A percentile compares a stretch with the other conserved stretches of the same genome.
Evolutionary conservation across 306 rosid species (phyloP).

Genomic region (Vigna radiata): DNA sequence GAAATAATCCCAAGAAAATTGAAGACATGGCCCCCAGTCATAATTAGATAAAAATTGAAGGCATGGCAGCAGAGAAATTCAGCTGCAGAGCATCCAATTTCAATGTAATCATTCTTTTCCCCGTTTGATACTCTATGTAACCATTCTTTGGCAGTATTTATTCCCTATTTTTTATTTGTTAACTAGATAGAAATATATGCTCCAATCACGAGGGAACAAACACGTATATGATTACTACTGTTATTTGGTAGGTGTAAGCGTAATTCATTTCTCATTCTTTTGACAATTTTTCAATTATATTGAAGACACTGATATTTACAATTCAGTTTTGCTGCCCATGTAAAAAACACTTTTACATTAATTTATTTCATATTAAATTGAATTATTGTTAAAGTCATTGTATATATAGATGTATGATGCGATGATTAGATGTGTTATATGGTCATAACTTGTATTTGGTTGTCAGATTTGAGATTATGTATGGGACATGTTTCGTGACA

Average conservation of each 20-base stretch:
- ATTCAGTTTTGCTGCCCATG: neutral
- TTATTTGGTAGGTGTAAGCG: neutral
- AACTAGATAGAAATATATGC: neutral
- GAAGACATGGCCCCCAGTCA: neutral
- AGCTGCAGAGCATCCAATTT: neutral
- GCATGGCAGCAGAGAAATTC: no score
- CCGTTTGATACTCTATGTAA: neutral
- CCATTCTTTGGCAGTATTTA: neutral
- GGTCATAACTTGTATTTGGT: no score
- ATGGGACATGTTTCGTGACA: no score
- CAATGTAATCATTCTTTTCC: neutral
- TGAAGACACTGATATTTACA: neutral
- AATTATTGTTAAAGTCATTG: no score
- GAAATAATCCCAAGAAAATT: constrained; percentile 15
- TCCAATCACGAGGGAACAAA: neutral
- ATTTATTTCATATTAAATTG: no score
- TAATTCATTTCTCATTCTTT: neutral
- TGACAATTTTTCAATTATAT: neutral
- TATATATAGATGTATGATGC: no score
- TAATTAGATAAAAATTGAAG: neutral
- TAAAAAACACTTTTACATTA: no score
- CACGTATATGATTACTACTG: neutral
- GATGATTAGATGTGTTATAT: no score
- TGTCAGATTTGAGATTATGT: no score
- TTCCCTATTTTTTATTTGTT: neutral